Evolutionary conservation across 208 protist genomes (phyloP), one percentile per base, ranked within the genome.

Genomic region (Leishmania lainsoni): DNA sequence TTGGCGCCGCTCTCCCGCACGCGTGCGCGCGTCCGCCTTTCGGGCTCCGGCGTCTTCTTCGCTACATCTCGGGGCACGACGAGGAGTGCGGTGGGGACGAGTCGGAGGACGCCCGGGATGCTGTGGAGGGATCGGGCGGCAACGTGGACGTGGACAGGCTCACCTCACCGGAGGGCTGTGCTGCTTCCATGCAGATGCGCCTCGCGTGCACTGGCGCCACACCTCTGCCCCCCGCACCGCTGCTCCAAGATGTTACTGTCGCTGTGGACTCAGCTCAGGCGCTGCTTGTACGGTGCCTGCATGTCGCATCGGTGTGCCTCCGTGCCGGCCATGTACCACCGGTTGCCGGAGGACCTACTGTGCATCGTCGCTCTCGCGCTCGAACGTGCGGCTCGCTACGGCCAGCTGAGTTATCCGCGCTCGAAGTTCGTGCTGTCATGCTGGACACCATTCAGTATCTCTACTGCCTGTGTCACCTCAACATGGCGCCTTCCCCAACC

Each of bases 211-310:
- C 51, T 16, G 45, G 51, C 32, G 51, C 45, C 29, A 14, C 14
- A 6, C 20, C 20, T 42, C 68, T 72, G 2, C 68, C 68, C 68
- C 20, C 68, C 20, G 68, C 68, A 12, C 68, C 68, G 29, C 51
- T 76, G 51, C 72, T 79, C 17, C 76, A 29, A 29, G 58, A 79
- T n/a, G 29, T 79, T 63, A 56, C 76, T 22, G 56, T 17, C 12
- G 48, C 76, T 51, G 76, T 79, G n/a, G 76, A 79, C 51, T 65
- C 58, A 6, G 48, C 76, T 51, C 76, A 49, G n/a, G n/a, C 58
- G 42, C 76, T 79, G 12, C 76, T 79, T 5, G 76, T 71, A 20
- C 59, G 76, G 16, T 79, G 76, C 39, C n/a, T 79, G 14, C 52
- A 22, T 12, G 63, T 79, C 16, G 76, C 76, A 12, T n/a, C 42